Percentiles rank a stretch among this genome's conserved stretches.
Conservation (phyloP, 805 yeast species). For the Dipodascopsis uninucleata region DNA sequence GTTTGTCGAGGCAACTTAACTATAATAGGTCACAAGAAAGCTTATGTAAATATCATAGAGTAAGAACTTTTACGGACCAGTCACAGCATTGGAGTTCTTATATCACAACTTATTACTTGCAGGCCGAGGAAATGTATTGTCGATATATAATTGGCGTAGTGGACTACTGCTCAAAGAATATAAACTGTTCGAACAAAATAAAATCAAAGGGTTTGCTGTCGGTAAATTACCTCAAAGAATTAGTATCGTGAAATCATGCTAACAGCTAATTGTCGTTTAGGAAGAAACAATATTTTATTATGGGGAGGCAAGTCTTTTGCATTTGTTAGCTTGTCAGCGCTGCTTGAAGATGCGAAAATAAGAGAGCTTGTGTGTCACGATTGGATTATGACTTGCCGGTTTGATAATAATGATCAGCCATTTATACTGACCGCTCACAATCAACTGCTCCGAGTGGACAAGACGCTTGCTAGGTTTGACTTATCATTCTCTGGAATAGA, state of each 20-base stretch:
- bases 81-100: constrained; percentile 55
- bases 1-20: constrained; percentile 1
- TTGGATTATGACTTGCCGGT: constrained; percentile 70
- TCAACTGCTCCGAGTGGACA: constrained; percentile 45
- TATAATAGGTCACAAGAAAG: not conserved
- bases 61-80: constrained; percentile 54
- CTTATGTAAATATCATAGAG: not conserved
- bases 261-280: not conserved
- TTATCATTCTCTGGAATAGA: constrained; percentile 30
- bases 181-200: constrained; percentile 62
- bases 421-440: constrained; percentile 79
- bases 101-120: constrained; percentile 44
- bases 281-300: constrained; percentile 39
- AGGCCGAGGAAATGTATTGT: constrained; percentile 70
- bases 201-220: constrained; percentile 72
- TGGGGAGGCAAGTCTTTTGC: constrained; percentile 75
- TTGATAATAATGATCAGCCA: constrained; percentile 42
- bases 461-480: constrained; percentile 2
- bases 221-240: constrained; percentile 3
- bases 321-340: constrained; percentile 39
- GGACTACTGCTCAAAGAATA: constrained; percentile 40
- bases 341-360: constrained; percentile 29
- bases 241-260: constrained; percentile 18
- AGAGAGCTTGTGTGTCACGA: constrained; percentile 51
- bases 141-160: constrained; percentile 48